phyloP scores from a whole-genome alignment of 129 eudicot genomes.

The sunflower (Helianthus annuus) region HanXRQr2.0-SUNRISE NC_035436.2:153142471-153142970 shows the following conservation, averaged over 20 bases:
- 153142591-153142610: background rate
- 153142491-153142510: background rate
- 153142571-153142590: background rate
- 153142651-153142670: slow-evolving; percentile 31
- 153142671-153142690: slow-evolving; percentile 32
- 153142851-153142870: slow-evolving; percentile 17
- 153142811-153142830: slow-evolving; percentile 9
- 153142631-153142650: slow-evolving; percentile 9
- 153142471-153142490: slow-evolving; percentile 4
- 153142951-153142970: background rate
- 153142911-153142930: slow-evolving; percentile 9
- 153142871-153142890: slow-evolving; percentile 6
- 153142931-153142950: slow-evolving; percentile 2
- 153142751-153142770: background rate
- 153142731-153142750: slow-evolving; percentile 31
- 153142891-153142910: slow-evolving; percentile 9
- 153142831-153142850: slow-evolving; percentile 25
- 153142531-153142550: slow-evolving; percentile 20
- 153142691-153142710: slow-evolving; percentile 30
- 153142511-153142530: slow-evolving; percentile 20
- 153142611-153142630: slow-evolving; percentile 8
- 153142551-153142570: slow-evolving; percentile 1
- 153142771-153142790: background rate
- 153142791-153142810: slow-evolving; percentile 20
- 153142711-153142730: slow-evolving; percentile 20